Base-by-base conservation (phyloP, 768 basidiomycete species). In the Agrocybe chaxingu region DNA sequence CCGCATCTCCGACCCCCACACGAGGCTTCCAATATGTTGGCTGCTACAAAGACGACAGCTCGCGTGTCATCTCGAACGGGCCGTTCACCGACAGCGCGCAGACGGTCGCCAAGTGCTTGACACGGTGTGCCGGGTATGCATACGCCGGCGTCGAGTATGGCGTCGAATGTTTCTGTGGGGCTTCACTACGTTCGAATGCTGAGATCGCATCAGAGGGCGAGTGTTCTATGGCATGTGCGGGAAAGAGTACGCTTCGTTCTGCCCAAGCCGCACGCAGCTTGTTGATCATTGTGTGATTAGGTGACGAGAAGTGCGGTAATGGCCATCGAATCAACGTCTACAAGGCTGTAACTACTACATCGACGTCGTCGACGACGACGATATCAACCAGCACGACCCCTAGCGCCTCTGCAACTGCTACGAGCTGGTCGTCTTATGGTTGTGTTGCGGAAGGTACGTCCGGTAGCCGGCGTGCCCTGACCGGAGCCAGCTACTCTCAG, bases 141-240 rank as follows among this genome's bases (percentile, higher is more conserved):
- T 71, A 61, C 42, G 66, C 59, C 3, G 70, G 69, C 0, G 57
- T 65, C 9, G 68, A 71, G 45, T 70, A 67, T 42, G 63, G 66
- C 8, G 49, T 53, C 0, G 66, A 71, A 49, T 70, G 70, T 47
- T 71, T 55, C 57, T 71, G 67, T 41, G 57, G 61, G 1, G 55
- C 61, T 13, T 52, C 55, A 0, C 56, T 70, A 13, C 56, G 55
- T 4, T 12, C 55, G 8, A 63, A 62, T 7, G 63, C 54, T 3
- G 16, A 54, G 3, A 47, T 13, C 0, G 55, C 61, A 7, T 43
- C 62, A 2, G 60, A 62, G 11, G 55, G 50, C 11, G 62, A 70
- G 16, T 70, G 70, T 50, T 60, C 58, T 6, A 66, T 59, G 62
- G 8, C 64, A 2, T 72, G 71, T 43, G 57, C 62, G 10, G 70